These are phyloP conservation scores for Phytophthora podocarpi DNA, from an alignment of 352 stramenopile genomes.

Conservation along the genomic window DNA sequence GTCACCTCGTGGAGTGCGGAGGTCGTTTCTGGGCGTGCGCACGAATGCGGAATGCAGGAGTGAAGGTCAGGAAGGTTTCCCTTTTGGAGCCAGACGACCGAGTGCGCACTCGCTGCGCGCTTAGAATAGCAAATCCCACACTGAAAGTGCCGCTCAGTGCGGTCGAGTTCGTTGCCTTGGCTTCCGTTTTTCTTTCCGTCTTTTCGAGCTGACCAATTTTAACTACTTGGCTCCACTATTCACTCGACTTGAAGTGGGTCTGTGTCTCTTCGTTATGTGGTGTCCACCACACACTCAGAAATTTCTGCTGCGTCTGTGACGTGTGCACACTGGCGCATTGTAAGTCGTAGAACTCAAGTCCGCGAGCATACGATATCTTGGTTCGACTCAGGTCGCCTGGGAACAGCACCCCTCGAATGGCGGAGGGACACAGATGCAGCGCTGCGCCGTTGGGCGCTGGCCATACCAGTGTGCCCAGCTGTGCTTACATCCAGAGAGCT, in stretches of 20 bases:
- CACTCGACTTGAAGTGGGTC: slow-evolving; percentile 31
- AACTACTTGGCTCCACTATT: slow-evolving; percentile 30
- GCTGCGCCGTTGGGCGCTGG: slow-evolving; percentile 8
- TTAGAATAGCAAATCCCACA: slow-evolving; percentile 37
- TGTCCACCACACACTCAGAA: slow-evolving; percentile 14
- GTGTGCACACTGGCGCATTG: slow-evolving; percentile 21
- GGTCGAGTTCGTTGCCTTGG: slow-evolving; percentile 10
- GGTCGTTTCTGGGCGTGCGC: slow-evolving; percentile 21
- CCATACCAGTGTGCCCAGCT: not conserved
- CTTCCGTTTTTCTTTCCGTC: slow-evolving; percentile 38
- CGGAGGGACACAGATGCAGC: slow-evolving; percentile 3
- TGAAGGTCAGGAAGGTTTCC: slow-evolving; percentile 39
- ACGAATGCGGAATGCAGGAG: slow-evolving; percentile 37
- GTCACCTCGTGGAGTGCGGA: slow-evolving; percentile 29
- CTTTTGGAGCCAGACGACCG: slow-evolving; percentile 11
- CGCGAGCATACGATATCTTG: slow-evolving; percentile 14
- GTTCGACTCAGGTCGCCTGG: slow-evolving; percentile 10
- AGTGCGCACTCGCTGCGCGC: slow-evolving; percentile 29
- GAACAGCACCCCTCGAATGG: slow-evolving; percentile 3
- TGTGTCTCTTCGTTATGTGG: slow-evolving; percentile 8
- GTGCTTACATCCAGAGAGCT: slow-evolving; percentile 8
- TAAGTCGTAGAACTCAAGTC: not conserved
- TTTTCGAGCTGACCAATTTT: slow-evolving; percentile 25
- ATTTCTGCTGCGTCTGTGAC: slow-evolving; percentile 12
- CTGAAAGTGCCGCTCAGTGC: slow-evolving; percentile 21